Conservation (phyloP, 2,329 filamentous ascomycete species). For the Diaporthe aspalathi region DNA sequence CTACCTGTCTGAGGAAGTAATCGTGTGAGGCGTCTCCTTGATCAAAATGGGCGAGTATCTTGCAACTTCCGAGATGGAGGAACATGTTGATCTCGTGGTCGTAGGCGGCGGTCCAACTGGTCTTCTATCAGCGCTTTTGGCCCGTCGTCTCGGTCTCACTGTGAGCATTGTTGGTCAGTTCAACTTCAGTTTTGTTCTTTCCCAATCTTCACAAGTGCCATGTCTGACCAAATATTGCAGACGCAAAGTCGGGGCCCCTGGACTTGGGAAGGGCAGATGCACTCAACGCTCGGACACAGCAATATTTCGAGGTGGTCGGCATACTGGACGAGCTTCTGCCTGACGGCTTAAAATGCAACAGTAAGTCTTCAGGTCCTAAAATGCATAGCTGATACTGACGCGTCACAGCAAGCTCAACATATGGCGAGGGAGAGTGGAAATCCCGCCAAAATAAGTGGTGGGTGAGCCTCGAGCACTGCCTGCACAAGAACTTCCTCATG, state of each 20-base stretch:
- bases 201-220: neutral
- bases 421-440: slow-evolving; percentile 58
- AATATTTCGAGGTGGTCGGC: slow-evolving; percentile 58
- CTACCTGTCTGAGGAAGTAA: neutral
- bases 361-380: slow-evolving; percentile 42
- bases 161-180: slow-evolving; percentile 53
- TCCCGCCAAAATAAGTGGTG: slow-evolving; percentile 61
- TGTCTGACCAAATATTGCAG: slow-evolving; percentile 41
- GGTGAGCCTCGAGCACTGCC: slow-evolving; percentile 56
- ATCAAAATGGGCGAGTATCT: neutral
- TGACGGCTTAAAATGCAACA: slow-evolving; percentile 61
- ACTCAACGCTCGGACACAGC: slow-evolving; percentile 61
- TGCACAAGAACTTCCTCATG: slow-evolving; percentile 63
- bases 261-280: slow-evolving; percentile 60
- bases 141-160: slow-evolving; percentile 54
- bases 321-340: slow-evolving; percentile 56
- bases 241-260: slow-evolving; percentile 53
- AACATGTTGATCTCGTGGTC: slow-evolving; percentile 51
- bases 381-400: accelerated
- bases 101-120: slow-evolving; percentile 60
- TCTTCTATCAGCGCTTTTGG: slow-evolving; percentile 57
- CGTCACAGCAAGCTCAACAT: slow-evolving; percentile 52
- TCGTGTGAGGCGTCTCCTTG: too few relatives aligned
- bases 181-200: too few relatives aligned
- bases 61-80: neutral